phyloP scores from a whole-genome alignment of 2,329 filamentous ascomycete species.

The Mycocentrospora acerina region DNA sequence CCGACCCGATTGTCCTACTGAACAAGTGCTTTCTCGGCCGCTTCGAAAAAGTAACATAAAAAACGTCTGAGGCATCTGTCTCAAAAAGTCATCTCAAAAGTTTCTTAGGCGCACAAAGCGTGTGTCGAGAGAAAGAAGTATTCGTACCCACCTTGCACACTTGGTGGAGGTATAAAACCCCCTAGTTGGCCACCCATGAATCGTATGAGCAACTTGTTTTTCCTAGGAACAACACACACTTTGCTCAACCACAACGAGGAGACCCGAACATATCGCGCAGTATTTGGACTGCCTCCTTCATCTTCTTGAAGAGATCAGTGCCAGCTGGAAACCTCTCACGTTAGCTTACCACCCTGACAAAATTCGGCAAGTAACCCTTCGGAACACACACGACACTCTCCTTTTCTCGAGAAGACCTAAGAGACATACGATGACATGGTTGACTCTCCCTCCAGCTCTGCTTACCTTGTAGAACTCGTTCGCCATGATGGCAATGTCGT shows the following conservation, averaged over 20 bases:
- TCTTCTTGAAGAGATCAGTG: conserved; percentile 16
- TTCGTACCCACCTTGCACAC: conserved; percentile 2
- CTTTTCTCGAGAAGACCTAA: conserved; percentile 11
- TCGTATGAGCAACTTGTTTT: neutral
- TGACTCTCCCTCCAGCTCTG: too few relatives aligned
- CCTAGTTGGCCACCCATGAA: neutral
- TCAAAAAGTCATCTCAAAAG: neutral
- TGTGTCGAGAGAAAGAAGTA: conserved; percentile 9
- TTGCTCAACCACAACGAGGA: conserved; percentile 6
- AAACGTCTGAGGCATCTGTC: too few relatives aligned
- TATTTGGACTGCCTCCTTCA: conserved; percentile 15
- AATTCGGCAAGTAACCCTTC: conserved; percentile 7
- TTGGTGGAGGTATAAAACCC: neutral
- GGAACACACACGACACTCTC: conserved; percentile 10
- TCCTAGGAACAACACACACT: neutral
- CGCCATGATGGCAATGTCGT: conserved; percentile 3
- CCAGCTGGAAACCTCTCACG: conserved; percentile 21
- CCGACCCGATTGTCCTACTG: too few relatives aligned
- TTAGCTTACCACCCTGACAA: conserved; percentile 19
- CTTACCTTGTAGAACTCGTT: conserved; percentile 12
- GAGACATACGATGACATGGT: conserved; percentile 20
- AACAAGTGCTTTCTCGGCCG: too few relatives aligned
- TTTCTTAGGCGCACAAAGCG: conserved; percentile 1
- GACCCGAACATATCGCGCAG: conserved; percentile 14
- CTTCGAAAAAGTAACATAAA: too few relatives aligned